These are phyloP conservation scores for Phellinidium pouzarii DNA, from an alignment of 1,284 basidiomycete genomes.

Conservation along the genomic window DNA sequence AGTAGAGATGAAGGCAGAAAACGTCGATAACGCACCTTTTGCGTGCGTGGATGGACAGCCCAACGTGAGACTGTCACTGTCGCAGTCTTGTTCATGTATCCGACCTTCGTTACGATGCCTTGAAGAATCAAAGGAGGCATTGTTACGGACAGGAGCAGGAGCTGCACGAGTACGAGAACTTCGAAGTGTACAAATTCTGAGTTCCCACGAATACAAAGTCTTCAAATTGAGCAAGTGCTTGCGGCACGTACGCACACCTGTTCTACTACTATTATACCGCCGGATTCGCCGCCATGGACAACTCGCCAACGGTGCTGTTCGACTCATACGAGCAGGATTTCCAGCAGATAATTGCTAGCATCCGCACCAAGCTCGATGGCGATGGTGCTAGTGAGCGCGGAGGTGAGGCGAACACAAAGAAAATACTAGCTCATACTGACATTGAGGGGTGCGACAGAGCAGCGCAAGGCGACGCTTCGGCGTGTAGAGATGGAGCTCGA, in stretches of 20 bases:
- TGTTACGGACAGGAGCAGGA: not conserved
- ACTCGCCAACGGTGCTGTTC: conserved; percentile 71
- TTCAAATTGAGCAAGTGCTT: no score
- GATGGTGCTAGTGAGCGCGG: conserved; percentile 49
- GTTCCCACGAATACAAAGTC: conserved; percentile 9
- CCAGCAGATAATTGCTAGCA: conserved; percentile 61
- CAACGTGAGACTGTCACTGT: conserved; percentile 72
- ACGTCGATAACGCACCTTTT: conserved; percentile 48
- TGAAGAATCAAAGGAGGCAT: conserved; percentile 74
- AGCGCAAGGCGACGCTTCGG: conserved; percentile 76
- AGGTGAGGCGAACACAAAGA: conserved; percentile 35
- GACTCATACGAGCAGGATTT: conserved; percentile 82
- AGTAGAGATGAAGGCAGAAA: not conserved
- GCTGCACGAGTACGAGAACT: not conserved
- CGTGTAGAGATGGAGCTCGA: conserved; percentile 93
- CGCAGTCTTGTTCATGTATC: conserved; percentile 75
- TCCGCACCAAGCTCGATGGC: conserved; percentile 62
- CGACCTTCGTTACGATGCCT: conserved; percentile 70
- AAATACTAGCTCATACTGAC: not conserved
- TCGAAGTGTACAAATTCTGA: not conserved
- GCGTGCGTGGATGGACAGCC: conserved; percentile 59
- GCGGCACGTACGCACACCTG: no score
- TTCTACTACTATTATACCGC: no score
- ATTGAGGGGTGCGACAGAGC: conserved; percentile 47
- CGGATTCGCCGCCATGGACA: conserved; percentile 48